Evolutionary conservation across 192 early-diverging fungal species (phyloP).

Genomic region (Piromyces finnis): DNA sequence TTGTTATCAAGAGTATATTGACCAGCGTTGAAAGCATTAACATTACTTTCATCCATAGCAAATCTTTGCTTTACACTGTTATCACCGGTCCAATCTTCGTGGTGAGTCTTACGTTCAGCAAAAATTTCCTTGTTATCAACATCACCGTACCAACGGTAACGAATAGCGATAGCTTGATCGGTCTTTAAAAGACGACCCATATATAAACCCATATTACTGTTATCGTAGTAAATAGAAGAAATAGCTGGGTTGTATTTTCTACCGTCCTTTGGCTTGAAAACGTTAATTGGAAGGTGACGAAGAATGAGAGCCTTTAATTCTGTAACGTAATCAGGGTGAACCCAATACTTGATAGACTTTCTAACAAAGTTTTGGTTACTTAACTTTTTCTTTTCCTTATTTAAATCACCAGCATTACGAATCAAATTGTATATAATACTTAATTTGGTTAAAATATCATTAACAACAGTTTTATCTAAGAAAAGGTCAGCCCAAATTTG

Average conservation of each 20-base stretch:
- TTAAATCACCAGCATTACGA: background rate
- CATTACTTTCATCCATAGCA: background rate
- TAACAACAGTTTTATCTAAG: background rate
- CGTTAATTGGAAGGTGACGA: slow-evolving; percentile 74
- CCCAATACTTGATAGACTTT: background rate
- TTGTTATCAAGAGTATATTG: background rate
- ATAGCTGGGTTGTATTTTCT: slow-evolving; percentile 65
- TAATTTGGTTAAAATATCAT: background rate
- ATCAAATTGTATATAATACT: background rate
- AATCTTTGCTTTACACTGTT: slow-evolving; percentile 52
- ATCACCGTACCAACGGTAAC: slow-evolving; percentile 83
- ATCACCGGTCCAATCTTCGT: slow-evolving; percentile 82
- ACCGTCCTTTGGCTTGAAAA: slow-evolving; percentile 62
- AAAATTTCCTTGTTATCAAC: slow-evolving; percentile 45
- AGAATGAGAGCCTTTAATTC: slow-evolving; percentile 84
- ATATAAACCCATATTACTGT: slow-evolving; percentile 73
- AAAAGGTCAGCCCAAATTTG: background rate
- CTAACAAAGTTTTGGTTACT: background rate
- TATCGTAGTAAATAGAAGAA: slow-evolving; percentile 86
- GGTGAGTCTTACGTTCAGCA: slow-evolving; percentile 95
- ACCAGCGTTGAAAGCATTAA: background rate
- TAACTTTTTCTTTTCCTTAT: background rate
- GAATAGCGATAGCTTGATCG: slow-evolving; percentile 76
- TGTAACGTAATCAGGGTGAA: slow-evolving; percentile 58
- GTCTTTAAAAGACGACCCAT: slow-evolving; percentile 67